phyloP scores from a whole-genome alignment of 331 rosid species.

The Malus hybrid region DNA sequence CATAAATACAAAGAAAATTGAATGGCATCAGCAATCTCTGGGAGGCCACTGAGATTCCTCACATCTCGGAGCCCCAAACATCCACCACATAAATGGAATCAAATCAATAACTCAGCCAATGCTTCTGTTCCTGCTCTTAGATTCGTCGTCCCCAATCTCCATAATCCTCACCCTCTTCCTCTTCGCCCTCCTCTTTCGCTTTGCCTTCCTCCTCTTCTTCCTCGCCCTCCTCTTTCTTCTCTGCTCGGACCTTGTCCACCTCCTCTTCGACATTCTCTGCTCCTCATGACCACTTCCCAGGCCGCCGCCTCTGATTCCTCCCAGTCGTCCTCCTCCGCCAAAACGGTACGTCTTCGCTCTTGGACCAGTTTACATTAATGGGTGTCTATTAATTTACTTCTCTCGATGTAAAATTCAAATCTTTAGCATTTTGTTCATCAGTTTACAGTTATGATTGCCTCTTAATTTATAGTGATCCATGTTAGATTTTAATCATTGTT shows the following conservation, averaged over 20 bases:
- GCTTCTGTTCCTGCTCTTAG: slow-evolving; percentile 38
- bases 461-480: too few relatives aligned
- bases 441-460: too few relatives aligned
- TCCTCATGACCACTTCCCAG: too few relatives aligned
- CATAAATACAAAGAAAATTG: neutral
- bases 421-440: too few relatives aligned
- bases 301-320: too few relatives aligned
- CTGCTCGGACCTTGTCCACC: slow-evolving; percentile 41
- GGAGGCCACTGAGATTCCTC: slow-evolving; percentile 32
- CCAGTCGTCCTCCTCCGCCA: too few relatives aligned
- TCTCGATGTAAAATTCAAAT: too few relatives aligned
- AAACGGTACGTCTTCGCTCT: too few relatives aligned
- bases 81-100: neutral
- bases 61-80: slow-evolving; percentile 12
- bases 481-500: too few relatives aligned
- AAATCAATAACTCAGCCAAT: too few relatives aligned
- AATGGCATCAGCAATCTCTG: slow-evolving; percentile 25
- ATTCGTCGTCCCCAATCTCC: slow-evolving; percentile 49
- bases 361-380: too few relatives aligned
- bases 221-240: slow-evolving; percentile 44
- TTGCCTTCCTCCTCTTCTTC: slow-evolving; percentile 37
- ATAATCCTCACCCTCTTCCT: slow-evolving; percentile 38
- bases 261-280: slow-evolving; percentile 5
- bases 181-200: slow-evolving; percentile 38
- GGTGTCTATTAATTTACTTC: too few relatives aligned